These are phyloP conservation scores for Mucor saturninus DNA, from an alignment of 371 early-diverging fungal genomes.

Conservation along the genomic window DNA sequence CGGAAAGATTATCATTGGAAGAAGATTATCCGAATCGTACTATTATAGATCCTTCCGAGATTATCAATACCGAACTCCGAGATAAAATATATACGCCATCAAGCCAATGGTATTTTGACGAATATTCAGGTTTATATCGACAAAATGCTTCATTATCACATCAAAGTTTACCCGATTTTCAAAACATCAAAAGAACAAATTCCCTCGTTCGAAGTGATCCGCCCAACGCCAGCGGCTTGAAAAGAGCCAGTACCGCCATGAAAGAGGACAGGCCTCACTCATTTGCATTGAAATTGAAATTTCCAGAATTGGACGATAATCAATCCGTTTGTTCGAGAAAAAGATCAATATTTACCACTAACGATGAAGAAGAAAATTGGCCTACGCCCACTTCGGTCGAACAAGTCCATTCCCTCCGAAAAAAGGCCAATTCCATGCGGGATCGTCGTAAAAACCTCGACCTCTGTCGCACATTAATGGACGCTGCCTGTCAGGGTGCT, in stretches of 20 bases:
- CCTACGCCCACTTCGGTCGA: conserved; percentile 6
- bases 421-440: conserved; percentile 14
- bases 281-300: background rate
- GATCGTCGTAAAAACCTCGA: conserved; percentile 19
- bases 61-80: conserved; percentile 16
- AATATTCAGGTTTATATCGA: conserved; percentile 40
- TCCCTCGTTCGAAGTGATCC: too few species aligned
- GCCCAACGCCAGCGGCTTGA: background rate
- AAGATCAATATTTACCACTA: too few species aligned
- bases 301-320: background rate
- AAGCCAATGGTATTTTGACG: conserved; percentile 48
- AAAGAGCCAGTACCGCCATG: background rate
- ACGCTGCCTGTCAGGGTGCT: conserved; percentile 7
- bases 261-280: background rate
- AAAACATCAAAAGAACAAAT: background rate
- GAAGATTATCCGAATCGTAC: conserved; percentile 18
- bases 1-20: conserved; percentile 9
- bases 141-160: conserved; percentile 21
- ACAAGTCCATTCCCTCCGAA: conserved; percentile 24
- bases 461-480: conserved; percentile 29
- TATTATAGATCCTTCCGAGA: conserved; percentile 1
- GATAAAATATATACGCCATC: conserved; percentile 6
- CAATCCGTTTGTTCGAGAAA: background rate
- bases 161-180: conserved; percentile 17
- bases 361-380: conserved; percentile 10